Conservation (phyloP, 768 basidiomycete species). For the Panaeolus papilionaceus region DNA sequence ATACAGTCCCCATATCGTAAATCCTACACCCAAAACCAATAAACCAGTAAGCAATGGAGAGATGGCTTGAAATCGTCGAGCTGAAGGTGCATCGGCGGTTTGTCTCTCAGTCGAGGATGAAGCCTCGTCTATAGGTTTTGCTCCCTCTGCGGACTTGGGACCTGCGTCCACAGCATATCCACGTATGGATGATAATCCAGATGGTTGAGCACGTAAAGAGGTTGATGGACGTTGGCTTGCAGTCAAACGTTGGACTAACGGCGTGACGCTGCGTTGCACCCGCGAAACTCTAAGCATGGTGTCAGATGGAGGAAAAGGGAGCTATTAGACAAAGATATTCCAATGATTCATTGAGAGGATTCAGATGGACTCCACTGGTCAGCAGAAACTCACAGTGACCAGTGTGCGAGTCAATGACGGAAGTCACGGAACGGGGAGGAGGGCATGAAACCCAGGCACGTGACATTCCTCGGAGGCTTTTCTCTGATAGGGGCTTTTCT, state of each 20-base stretch:
- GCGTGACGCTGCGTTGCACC: neutral
- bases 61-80: slow-evolving; percentile 3
- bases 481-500: neutral
- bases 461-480: neutral
- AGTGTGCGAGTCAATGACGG: neutral
- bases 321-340: neutral
- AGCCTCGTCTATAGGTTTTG: slow-evolving; percentile 4
- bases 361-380: slow-evolving; percentile 15
- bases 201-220: neutral
- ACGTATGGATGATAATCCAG: neutral
- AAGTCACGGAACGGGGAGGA: neutral
- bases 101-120: neutral
- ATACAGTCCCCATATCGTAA: slow-evolving; percentile 42
- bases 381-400: neutral
- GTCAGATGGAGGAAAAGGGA: neutral
- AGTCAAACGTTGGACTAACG: neutral
- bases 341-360: slow-evolving; percentile 15
- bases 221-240: neutral
- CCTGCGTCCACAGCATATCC: neutral
- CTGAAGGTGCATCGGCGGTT: neutral
- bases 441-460: neutral
- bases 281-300: slow-evolving; percentile 1
- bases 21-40: slow-evolving; percentile 37
- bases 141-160: neutral
- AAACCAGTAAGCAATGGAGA: slow-evolving; percentile 36